phyloP scores from a whole-genome alignment of 345 rosid genomes.

The Erysimum cheiranthoides region DNA sequence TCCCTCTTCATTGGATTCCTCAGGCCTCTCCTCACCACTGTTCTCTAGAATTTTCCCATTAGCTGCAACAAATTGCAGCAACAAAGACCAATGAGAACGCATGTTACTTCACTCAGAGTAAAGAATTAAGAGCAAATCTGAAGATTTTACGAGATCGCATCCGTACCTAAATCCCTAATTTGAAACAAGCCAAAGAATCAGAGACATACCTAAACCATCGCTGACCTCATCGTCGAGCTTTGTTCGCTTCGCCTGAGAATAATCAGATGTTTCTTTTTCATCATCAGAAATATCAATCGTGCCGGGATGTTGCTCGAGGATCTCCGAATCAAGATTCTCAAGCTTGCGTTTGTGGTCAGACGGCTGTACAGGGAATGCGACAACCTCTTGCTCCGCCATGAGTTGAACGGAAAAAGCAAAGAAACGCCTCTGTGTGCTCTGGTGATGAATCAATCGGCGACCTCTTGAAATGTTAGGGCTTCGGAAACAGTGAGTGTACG shows the following conservation, averaged over 20 bases:
- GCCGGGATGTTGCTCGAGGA: constrained; percentile 25
- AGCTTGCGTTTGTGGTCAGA: constrained; percentile 85
- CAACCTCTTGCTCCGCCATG: constrained; percentile 83
- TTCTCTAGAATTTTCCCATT: constrained; percentile 16
- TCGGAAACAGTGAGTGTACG: constrained; percentile 5
- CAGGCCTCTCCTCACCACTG: constrained; percentile 36
- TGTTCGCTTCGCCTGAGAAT: constrained; percentile 58
- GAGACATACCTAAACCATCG: constrained; percentile 55
- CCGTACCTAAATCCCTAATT: constrained; percentile 17
- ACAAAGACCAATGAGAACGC: neutral
- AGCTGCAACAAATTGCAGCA: neutral
- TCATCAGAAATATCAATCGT: constrained; percentile 36
- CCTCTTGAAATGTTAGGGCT: constrained; percentile 21
- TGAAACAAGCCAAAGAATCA: neutral
- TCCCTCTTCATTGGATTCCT: constrained; percentile 40
- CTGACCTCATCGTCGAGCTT: constrained; percentile 54
- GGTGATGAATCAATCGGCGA: constrained; percentile 40
- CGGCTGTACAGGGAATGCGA: constrained; percentile 40
- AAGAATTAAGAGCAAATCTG: constrained; percentile 6
- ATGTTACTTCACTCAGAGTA: neutral
- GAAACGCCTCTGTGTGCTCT: neutral
- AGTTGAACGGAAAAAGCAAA: neutral
- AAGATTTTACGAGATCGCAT: neutral
- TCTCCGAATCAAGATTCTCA: constrained; percentile 55
- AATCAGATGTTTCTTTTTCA: constrained; percentile 37